A percentile compares a stretch with the other conserved stretches of the same genome.
Conservation (phyloP, 2,329 filamentous ascomycete species). For the Trichophyton benhamiae region DNA sequence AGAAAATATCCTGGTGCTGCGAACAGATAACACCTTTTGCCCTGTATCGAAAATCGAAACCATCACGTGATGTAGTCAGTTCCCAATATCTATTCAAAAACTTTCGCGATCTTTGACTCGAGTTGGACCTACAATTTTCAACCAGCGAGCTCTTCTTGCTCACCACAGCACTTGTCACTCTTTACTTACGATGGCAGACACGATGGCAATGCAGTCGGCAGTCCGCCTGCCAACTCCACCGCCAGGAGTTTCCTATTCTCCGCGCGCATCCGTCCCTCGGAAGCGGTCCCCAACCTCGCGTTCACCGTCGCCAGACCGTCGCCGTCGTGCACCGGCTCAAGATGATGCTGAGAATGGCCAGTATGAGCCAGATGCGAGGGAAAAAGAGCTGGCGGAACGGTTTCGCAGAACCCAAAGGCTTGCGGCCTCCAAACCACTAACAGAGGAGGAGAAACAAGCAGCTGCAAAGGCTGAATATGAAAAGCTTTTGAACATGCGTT, state of each 20-base stretch:
- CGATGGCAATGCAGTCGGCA: conserved; percentile 41
- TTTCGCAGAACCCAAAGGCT: conserved; percentile 40
- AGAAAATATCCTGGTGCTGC: neutral
- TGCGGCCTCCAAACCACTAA: conserved; percentile 41
- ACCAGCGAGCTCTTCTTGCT: neutral
- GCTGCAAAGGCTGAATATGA: conserved; percentile 86
- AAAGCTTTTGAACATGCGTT: conserved; percentile 81
- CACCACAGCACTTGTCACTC: neutral
- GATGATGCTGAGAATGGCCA: conserved; percentile 26
- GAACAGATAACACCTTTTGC: neutral
- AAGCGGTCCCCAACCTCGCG: conserved; percentile 46
- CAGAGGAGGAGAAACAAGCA: conserved; percentile 74
- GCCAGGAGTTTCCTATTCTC: conserved; percentile 37
- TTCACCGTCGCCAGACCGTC: conserved; percentile 41
- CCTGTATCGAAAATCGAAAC: neutral
- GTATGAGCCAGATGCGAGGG: conserved; percentile 40
- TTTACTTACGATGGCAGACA: conserved; percentile 28
- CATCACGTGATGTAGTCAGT: neutral
- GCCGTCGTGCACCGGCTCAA: conserved; percentile 38
- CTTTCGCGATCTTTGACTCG: neutral
- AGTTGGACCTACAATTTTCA: neutral
- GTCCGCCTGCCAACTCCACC: conserved; percentile 49
- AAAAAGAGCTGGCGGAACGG: conserved; percentile 41
- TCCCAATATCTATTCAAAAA: neutral
- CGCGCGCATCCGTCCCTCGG: conserved; percentile 39